These are phyloP conservation scores for Sporisorium reilianum DNA, from an alignment of 1,284 basidiomycete genomes.

Conservation along the genomic window DNA sequence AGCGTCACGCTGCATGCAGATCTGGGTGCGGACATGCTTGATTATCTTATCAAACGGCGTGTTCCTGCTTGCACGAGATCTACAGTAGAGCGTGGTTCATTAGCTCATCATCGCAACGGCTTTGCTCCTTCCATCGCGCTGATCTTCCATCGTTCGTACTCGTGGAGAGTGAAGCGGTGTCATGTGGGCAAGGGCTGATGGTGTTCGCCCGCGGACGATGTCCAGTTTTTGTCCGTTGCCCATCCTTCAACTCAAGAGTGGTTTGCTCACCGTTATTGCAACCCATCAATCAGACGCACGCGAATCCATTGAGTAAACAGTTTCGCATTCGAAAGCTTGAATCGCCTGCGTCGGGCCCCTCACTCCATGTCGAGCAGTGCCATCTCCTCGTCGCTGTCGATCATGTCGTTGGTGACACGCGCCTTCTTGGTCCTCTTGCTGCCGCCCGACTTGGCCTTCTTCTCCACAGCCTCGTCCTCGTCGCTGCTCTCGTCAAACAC, in stretches of 20 bases:
- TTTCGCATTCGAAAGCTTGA: neutral
- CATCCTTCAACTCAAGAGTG: neutral
- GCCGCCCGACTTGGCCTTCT: conserved; percentile 10
- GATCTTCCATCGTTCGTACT: too few relatives aligned
- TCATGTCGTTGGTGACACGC: conserved; percentile 54
- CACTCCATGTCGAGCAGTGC: conserved; percentile 47
- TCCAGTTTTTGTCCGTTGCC: neutral
- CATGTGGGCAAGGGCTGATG: neutral
- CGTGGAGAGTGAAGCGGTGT: neutral
- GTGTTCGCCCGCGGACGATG: neutral
- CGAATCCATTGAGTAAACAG: neutral
- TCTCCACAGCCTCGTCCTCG: conserved; percentile 27
- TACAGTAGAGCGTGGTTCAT: neutral
- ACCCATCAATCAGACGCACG: neutral
- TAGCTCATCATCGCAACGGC: neutral
- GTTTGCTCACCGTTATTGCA: neutral
- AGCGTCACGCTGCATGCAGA: neutral
- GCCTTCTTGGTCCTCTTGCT: conserved; percentile 46
- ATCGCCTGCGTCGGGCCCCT: neutral
- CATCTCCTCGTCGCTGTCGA: conserved; percentile 65
- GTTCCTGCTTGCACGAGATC: neutral
- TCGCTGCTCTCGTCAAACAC: conserved; percentile 47
- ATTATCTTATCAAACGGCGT: neutral
- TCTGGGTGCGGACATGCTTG: neutral
- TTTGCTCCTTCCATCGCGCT: neutral